Conservation (phyloP, 106 monocot genomes). For the Chionographis japonica region DNA sequence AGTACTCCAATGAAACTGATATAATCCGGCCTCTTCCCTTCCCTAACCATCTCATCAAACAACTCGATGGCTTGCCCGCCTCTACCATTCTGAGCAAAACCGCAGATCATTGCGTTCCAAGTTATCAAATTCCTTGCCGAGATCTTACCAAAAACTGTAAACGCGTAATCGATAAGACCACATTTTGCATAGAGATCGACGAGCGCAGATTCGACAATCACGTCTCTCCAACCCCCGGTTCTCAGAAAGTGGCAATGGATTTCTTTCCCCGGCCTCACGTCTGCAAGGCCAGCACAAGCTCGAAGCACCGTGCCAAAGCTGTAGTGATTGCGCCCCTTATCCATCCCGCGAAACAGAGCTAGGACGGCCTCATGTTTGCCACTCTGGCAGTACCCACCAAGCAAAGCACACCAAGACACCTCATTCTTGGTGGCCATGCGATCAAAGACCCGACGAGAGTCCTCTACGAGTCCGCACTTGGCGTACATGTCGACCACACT, state of each 20-base stretch:
- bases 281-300: conserved; percentile 68
- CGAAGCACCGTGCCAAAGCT: conserved; percentile 75
- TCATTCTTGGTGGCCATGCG: conserved; percentile 58
- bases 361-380: conserved; percentile 50
- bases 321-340: conserved; percentile 43
- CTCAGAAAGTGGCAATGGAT: conserved; percentile 62
- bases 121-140: conserved; percentile 51
- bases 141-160: conserved; percentile 41
- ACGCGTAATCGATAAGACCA: conserved; percentile 53
- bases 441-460: conserved; percentile 67
- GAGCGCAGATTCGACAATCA: conserved; percentile 78
- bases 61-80: conserved; percentile 42
- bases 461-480: conserved; percentile 52
- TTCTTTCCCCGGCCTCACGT: conserved; percentile 54
- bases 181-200: conserved; percentile 87
- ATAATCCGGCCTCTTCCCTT: conserved; percentile 55
- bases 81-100: conserved; percentile 69
- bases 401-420: conserved; percentile 84
- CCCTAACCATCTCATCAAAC: conserved; percentile 57
- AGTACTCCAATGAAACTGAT: conserved; percentile 87
- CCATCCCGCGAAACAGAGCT: conserved; percentile 58
- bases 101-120: conserved; percentile 89
- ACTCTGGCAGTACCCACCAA: conserved; percentile 72
- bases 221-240: conserved; percentile 39
- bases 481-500: conserved; percentile 84